phyloP scores from a whole-genome alignment of 2,329 filamentous ascomycete species.

The Diplocarpon mali region DNA sequence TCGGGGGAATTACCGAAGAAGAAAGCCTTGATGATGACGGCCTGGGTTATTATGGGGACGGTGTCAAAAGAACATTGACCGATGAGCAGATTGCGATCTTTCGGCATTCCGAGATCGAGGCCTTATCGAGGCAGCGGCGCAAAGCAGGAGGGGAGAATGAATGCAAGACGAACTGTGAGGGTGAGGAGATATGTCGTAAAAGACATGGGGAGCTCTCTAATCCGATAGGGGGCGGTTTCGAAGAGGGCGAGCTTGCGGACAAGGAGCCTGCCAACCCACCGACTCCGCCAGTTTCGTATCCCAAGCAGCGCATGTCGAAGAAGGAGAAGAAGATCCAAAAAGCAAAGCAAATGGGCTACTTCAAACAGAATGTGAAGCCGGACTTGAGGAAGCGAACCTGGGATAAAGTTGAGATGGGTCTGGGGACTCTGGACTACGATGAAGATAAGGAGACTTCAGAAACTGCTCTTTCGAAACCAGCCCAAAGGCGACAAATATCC shows the following conservation, averaged over 20 bases:
- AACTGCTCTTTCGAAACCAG: slow-evolving; percentile 19
- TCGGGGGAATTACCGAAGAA: slow-evolving; percentile 33
- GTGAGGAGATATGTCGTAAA: background rate
- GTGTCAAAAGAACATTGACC: slow-evolving; percentile 78
- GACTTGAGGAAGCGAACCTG: slow-evolving; percentile 56
- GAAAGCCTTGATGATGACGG: slow-evolving; percentile 46
- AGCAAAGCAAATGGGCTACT: slow-evolving; percentile 23
- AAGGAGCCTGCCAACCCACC: slow-evolving; percentile 7
- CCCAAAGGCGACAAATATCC: slow-evolving; percentile 36
- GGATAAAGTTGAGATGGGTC: slow-evolving; percentile 52
- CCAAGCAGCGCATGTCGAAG: slow-evolving; percentile 8
- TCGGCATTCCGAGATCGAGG: slow-evolving; percentile 74
- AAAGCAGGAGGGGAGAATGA: slow-evolving; percentile 18
- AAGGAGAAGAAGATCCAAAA: slow-evolving; percentile 19
- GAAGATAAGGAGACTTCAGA: slow-evolving; percentile 28
- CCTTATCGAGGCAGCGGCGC: slow-evolving; percentile 46
- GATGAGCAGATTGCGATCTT: slow-evolving; percentile 88
- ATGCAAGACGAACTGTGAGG: background rate
- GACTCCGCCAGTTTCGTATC: slow-evolving; percentile 4
- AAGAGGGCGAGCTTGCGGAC: slow-evolving; percentile 16
- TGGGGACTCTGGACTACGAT: slow-evolving; percentile 51
- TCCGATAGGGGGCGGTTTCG: slow-evolving; percentile 1
- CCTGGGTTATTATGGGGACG: slow-evolving; percentile 78
- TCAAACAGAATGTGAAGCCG: slow-evolving; percentile 37
- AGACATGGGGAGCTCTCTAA: background rate